These are phyloP conservation scores for Exophiala oligosperma DNA, from an alignment of 2,329 filamentous ascomycete genomes.

Conservation along the genomic window DNA sequence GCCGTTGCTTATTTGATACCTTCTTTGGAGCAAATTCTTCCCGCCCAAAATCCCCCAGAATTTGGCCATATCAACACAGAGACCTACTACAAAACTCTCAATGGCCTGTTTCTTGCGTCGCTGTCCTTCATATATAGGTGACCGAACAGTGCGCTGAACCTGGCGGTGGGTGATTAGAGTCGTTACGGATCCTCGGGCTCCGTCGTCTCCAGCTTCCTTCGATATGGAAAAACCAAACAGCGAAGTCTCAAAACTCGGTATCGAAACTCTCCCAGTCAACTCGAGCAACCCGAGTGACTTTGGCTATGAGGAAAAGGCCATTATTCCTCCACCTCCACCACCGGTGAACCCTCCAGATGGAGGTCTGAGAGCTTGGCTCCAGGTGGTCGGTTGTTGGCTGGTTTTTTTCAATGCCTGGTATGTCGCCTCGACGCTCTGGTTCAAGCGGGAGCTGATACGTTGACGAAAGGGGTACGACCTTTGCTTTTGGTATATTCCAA, in stretches of 20 bases:
- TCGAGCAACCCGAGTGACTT: constrained; percentile 5
- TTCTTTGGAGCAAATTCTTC: not conserved
- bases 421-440: constrained; percentile 66
- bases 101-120: not conserved
- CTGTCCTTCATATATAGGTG: not conserved
- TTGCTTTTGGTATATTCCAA: constrained; percentile 66
- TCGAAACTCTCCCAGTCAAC: constrained; percentile 11
- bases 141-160: too few species aligned
- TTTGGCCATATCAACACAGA: not conserved
- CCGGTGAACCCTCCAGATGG: constrained; percentile 64
- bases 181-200: not conserved
- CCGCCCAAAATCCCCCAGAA: not conserved
- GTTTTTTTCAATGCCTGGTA: constrained; percentile 72
- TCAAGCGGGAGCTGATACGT: constrained; percentile 4
- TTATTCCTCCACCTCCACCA: constrained; percentile 12
- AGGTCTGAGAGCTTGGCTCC: constrained; percentile 74
- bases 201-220: not conserved
- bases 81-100: not conserved
- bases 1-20: not conserved
- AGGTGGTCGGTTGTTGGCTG: constrained; percentile 79
- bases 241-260: constrained; percentile 8
- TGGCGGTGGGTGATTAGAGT: not conserved
- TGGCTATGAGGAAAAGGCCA: constrained; percentile 10
- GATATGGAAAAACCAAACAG: constrained; percentile 8
- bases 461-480: constrained; percentile 25